A percentile compares a stretch with the other conserved stretches of the same genome.
These are phyloP conservation scores for Corchorus capsularis DNA, from an alignment of 345 rosid species.

Conservation along the genomic window DNA sequence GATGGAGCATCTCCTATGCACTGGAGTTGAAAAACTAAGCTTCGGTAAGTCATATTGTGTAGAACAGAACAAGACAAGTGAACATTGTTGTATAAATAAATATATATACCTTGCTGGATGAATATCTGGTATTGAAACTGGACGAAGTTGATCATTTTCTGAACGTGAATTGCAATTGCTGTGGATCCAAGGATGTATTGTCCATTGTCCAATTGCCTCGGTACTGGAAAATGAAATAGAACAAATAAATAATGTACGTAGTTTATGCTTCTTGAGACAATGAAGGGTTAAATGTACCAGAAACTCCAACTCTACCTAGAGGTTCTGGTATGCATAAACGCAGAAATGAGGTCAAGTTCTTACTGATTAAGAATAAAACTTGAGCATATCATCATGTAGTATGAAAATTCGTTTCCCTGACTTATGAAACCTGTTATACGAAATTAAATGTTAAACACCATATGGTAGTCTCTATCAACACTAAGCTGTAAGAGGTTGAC, in stretches of 20 bases:
- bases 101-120: conserved; percentile 80
- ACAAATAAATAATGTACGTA: conserved; percentile 5
- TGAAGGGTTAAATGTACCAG: conserved; percentile 2
- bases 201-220: conserved; percentile 73
- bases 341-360: conserved; percentile 33
- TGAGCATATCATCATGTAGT: conserved; percentile 99
- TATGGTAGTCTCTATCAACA: background rate
- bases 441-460: conserved; percentile 21
- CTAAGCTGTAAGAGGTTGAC: background rate
- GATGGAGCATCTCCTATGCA: background rate
- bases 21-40: background rate
- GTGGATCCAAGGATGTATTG: conserved; percentile 94
- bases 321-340: conserved; percentile 4
- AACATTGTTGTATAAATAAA: background rate
- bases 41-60: background rate
- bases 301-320: background rate
- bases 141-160: conserved; percentile 86
- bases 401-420: conserved; percentile 99
- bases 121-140: conserved; percentile 81
- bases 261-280: background rate
- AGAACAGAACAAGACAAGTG: conserved; percentile 11
- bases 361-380: conserved; percentile 94
- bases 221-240: conserved; percentile 41
- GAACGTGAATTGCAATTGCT: conserved; percentile 95
- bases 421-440: conserved; percentile 79